phyloP scores from a whole-genome alignment of 2,329 filamentous ascomycete genomes.

The Curvularia lunata region DNA sequence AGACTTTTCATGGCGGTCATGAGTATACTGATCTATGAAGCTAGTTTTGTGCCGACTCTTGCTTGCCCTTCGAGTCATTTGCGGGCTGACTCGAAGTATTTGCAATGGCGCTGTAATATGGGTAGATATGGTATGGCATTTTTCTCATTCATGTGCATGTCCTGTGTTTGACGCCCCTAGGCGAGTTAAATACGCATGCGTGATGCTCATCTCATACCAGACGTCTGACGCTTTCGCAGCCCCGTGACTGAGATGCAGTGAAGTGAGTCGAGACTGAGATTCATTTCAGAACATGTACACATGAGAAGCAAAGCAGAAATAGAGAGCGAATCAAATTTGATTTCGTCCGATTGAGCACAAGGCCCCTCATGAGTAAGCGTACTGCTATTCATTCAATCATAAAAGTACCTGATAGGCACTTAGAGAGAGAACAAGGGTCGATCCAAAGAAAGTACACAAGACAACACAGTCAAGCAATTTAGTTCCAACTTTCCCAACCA shows the following conservation, averaged over 20 bases:
- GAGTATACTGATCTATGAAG: background rate
- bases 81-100: background rate
- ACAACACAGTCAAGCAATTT: background rate
- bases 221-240: background rate
- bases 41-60: background rate
- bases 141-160: no score
- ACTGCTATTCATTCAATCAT: background rate
- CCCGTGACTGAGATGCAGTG: background rate
- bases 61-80: background rate
- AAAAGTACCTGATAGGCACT: background rate
- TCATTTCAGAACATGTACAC: background rate
- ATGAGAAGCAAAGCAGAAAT: background rate
- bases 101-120: background rate
- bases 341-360: conserved; percentile 4
- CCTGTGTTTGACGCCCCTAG: no score
- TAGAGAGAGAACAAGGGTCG: conserved; percentile 16
- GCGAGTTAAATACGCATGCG: background rate
- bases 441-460: conserved; percentile 12
- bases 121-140: background rate
- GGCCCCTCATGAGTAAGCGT: background rate
- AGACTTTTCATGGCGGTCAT: background rate
- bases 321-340: background rate
- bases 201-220: background rate
- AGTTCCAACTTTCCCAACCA: background rate
- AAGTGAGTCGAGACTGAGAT: background rate